Percentiles rank a stretch among this genome's conserved stretches.
phyloP scores from a whole-genome alignment of 1,284 basidiomycete genomes.

The Pisolithus thermaeus region DNA sequence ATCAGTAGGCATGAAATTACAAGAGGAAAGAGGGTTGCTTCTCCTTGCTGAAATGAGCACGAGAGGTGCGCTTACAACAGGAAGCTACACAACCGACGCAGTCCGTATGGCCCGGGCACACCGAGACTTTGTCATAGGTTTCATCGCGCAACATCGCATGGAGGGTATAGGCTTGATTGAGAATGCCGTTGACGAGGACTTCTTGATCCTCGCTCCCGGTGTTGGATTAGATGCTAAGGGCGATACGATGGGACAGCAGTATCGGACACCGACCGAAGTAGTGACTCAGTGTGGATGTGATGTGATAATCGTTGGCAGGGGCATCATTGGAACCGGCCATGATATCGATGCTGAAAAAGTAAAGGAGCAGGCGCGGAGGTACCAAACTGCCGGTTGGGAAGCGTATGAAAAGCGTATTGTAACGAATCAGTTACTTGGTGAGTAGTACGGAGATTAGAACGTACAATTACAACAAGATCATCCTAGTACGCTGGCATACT shows the following conservation, averaged over 20 bases:
- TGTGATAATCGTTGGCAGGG: slow-evolving; percentile 96
- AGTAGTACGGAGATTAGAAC: background rate
- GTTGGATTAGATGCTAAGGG: slow-evolving; percentile 82
- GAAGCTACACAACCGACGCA: slow-evolving; percentile 80
- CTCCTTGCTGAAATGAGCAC: slow-evolving; percentile 97
- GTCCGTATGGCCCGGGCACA: slow-evolving; percentile 82
- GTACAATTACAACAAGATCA: background rate
- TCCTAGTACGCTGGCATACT: background rate
- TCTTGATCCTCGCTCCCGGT: slow-evolving; percentile 89
- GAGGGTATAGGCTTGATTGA: slow-evolving; percentile 52
- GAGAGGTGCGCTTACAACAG: slow-evolving; percentile 80
- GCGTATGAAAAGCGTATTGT: slow-evolving; percentile 56
- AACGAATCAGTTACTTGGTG: slow-evolving; percentile 2
- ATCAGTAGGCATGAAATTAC: slow-evolving; percentile 76
- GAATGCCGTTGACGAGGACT: slow-evolving; percentile 57
- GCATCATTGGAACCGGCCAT: slow-evolving; percentile 80
- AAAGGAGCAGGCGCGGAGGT: slow-evolving; percentile 72
- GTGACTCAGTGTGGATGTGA: slow-evolving; percentile 87
- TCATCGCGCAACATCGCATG: slow-evolving; percentile 88
- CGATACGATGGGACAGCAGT: slow-evolving; percentile 94
- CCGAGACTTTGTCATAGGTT: slow-evolving; percentile 88
- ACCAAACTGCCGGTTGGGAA: slow-evolving; percentile 85
- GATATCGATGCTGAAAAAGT: slow-evolving; percentile 56
- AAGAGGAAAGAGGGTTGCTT: slow-evolving; percentile 65
- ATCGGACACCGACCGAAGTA: slow-evolving; percentile 87